A percentile compares a stretch with the other conserved stretches of the same genome.
Conservation (phyloP, 805 yeast genomes). For the Metschnikowia picachoensis region DNA sequence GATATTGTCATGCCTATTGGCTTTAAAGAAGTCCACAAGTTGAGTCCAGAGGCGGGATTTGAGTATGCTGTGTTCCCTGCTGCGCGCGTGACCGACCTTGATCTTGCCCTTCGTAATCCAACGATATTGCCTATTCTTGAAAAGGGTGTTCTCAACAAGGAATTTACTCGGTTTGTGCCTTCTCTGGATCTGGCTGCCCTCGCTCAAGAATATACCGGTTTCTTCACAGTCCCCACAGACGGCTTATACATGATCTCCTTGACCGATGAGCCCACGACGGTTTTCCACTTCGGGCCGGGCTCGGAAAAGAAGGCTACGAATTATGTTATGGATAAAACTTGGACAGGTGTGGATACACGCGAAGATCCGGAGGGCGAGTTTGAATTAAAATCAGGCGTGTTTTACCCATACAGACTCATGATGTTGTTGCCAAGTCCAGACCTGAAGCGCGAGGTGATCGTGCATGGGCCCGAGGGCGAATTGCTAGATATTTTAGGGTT, state of each 20-base stretch:
- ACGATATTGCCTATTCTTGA: not conserved
- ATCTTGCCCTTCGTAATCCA: not conserved
- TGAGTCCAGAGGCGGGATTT: not conserved
- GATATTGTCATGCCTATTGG: not conserved
- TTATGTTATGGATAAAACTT: not conserved
- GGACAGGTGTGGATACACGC: conserved; percentile 4
- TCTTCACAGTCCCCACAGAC: not conserved
- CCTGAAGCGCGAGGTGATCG: not conserved
- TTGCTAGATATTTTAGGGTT: conserved; percentile 4
- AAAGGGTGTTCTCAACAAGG: not conserved
- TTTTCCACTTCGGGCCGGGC: conserved; percentile 6
- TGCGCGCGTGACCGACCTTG: not conserved
- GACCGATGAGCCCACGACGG: not conserved
- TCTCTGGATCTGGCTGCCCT: not conserved
- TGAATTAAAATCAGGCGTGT: not conserved
- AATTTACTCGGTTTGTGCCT: not conserved
- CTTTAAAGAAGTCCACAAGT: not conserved
- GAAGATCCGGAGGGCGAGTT: not conserved
- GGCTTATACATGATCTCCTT: not conserved
- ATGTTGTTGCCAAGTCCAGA: not conserved
- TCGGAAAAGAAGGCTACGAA: not conserved
- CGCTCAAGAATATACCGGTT: not conserved
- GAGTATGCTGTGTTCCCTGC: not conserved
- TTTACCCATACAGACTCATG: conserved; percentile 5
- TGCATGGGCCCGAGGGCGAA: not conserved